Base-by-base conservation (phyloP, 2,329 filamentous ascomycete species). In the Aspergillus tubingensis region DNA sequence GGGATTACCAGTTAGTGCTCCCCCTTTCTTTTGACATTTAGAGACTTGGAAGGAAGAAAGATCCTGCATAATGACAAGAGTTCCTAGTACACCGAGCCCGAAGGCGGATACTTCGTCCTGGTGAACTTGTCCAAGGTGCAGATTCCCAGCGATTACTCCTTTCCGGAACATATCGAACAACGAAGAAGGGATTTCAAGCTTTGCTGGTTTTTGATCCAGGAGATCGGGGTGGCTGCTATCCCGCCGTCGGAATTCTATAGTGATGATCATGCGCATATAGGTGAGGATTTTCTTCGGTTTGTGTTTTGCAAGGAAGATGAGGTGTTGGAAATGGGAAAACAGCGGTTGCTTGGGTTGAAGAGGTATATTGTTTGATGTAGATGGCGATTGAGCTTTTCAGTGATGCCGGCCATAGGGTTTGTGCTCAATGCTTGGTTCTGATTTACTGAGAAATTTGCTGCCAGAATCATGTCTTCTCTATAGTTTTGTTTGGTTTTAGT, bases 161-260 rank as follows among this genome's bases (percentile, higher is more conserved):
- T 98, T 81, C 95, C 95, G 25, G 83, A 88, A 1, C 92, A 97
- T 72, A 94, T 99, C 36, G 91, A 90, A 11, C 88, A 83, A 70
- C 86, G 95, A 1, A 92, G 94, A 21, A 84, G 95, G 30, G 95
- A 99, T 76, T 99, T 98, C 80, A 91, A 96, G 82, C 85, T 99
- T 49, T 87, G 88, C 38, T 99, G 94, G 94, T 98, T 98, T 80
- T 79, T 97, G 69, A 99, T 99, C 77, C 93, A 93, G 75, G 94
- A 99, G 80, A 82, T 99, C n/a, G 95, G 95, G 8, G 91, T 99
- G 23, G 95, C 95, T 2, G 93, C 94, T 8, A 97, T 99, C 63
- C 95, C 95, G n/a, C 95, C 95, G 0, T 96, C 93, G 0, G 95
- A 99, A 77, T 99, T 99, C 77, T 98, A 97, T 76, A 97, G 94